Base-by-base conservation (phyloP, 371 early-diverging fungal species). In the Basidiobolus meristosporus region DNA sequence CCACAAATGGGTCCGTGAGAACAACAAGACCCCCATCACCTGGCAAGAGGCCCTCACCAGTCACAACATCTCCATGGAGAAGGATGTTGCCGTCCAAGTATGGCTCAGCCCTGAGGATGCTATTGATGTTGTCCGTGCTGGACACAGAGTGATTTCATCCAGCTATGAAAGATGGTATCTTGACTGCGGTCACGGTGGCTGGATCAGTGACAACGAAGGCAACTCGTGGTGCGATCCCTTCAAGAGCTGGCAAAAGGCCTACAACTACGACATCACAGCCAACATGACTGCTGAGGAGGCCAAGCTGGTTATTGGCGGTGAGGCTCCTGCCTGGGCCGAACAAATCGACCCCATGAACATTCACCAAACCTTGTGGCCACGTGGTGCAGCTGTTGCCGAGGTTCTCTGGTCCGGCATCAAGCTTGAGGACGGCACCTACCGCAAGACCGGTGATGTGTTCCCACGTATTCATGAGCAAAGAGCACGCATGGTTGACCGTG, bases 231-330 rank as follows among this genome's bases (percentile, higher is more conserved):
- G 83, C 46, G 67, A 61, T 37, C 82, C 83, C 14, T 81, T 62
- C 64, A 84, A 84, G 68, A 63, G 68, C 19, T 82, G 82, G 82
- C 77, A 78, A 61, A 70, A 71, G 35, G 70, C 81, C 12, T 84
- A 84, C 48, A 53, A 59, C 31, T 84, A 65, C 47, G 80, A 82
- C 38, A 62, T 31, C 4, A 6, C 34, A 12, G 44, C 46, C n/a
- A 54, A 54, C 43, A 21, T 47, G 39, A 50, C 47, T 30, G 32
- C 41, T 19, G 2, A 17, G 1, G 43, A 53, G 43, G 44, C 43
- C 11, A 47, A 56, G 43, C 54, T 54, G 15, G 51, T 70, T 12
- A 19, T 65, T 11, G 68, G 68, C 31, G 65, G 59, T 10, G 75
- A 74, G 40, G 78, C 65, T 15, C 66, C 73, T 16, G 32, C 76